These are phyloP conservation scores for Guyanaporus albipodus DNA, from an alignment of 768 basidiomycete genomes.

Conservation along the genomic window DNA sequence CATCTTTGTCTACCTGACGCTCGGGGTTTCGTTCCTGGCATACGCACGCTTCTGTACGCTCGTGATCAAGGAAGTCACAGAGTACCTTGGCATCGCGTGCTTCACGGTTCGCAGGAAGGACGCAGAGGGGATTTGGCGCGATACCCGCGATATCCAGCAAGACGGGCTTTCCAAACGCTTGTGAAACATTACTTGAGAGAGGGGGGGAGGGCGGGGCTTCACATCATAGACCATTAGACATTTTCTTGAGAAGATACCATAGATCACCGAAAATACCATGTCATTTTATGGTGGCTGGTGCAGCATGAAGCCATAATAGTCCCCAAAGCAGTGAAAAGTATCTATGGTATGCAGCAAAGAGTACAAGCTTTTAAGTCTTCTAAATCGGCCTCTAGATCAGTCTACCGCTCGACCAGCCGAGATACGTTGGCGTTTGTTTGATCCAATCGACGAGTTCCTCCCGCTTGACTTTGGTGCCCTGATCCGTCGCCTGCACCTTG, in stretches of 20 bases:
- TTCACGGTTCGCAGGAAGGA: constrained; percentile 81
- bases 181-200: no score
- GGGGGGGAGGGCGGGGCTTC: no score
- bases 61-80: constrained; percentile 86
- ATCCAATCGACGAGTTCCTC: constrained; percentile 62
- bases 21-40: constrained; percentile 60
- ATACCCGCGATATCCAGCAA: no score
- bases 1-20: constrained; percentile 69
- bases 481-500: constrained; percentile 55
- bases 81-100: constrained; percentile 91
- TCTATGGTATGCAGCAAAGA: constrained; percentile 2
- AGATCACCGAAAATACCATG: no score
- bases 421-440: constrained; percentile 36
- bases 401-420: constrained; percentile 30
- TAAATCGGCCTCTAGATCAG: constrained; percentile 19
- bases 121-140: no score
- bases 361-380: no score
- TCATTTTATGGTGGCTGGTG: no score
- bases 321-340: neutral
- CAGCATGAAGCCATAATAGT: no score
- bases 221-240: no score
- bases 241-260: no score
- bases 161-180: no score
- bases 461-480: constrained; percentile 63
- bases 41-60: constrained; percentile 76